These are phyloP conservation scores for Trichocomaceae sp. DNA, from an alignment of 2,329 filamentous ascomycete species.

Conservation along the genomic window DNA sequence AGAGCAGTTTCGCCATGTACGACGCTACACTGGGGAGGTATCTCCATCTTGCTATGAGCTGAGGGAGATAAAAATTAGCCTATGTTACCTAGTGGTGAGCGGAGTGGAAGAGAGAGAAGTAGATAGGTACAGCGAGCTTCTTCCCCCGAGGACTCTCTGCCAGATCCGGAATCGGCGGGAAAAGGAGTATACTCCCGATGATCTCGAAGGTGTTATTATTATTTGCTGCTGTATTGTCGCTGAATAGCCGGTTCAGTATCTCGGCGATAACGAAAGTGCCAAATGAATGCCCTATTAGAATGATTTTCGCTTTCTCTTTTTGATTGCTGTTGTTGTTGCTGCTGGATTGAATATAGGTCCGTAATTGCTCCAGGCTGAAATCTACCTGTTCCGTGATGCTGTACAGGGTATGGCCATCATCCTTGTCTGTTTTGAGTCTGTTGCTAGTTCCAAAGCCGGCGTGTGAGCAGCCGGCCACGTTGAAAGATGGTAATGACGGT, in stretches of 20 bases:
- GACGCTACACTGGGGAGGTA: constrained; percentile 6
- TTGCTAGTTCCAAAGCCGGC: constrained; percentile 4
- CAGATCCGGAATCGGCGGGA: constrained; percentile 13
- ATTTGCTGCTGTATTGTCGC: background rate
- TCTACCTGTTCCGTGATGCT: constrained; percentile 10
- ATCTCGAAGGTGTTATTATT: constrained; percentile 2
- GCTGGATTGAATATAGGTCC: background rate
- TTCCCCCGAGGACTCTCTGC: constrained; percentile 7
- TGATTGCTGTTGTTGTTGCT: background rate
- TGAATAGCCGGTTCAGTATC: constrained; percentile 7
- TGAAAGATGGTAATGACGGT: background rate
- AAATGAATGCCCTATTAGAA: constrained; percentile 11
- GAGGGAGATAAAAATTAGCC: background rate
- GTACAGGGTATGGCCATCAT: background rate
- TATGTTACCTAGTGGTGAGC: too few relatives aligned
- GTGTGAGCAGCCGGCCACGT: constrained; percentile 8
- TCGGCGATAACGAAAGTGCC: constrained; percentile 12
- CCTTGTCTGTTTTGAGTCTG: background rate
- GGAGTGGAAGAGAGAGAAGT: background rate
- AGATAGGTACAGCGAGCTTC: constrained; percentile 6
- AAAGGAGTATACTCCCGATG: constrained; percentile 9
- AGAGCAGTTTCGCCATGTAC: constrained; percentile 1
- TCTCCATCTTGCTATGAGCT: constrained; percentile 7
- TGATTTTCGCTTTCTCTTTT: constrained; percentile 6
- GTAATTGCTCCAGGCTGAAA: background rate